These are phyloP conservation scores for Populus nigra DNA, from an alignment of 345 rosid genomes.

Conservation along the genomic window DNA sequence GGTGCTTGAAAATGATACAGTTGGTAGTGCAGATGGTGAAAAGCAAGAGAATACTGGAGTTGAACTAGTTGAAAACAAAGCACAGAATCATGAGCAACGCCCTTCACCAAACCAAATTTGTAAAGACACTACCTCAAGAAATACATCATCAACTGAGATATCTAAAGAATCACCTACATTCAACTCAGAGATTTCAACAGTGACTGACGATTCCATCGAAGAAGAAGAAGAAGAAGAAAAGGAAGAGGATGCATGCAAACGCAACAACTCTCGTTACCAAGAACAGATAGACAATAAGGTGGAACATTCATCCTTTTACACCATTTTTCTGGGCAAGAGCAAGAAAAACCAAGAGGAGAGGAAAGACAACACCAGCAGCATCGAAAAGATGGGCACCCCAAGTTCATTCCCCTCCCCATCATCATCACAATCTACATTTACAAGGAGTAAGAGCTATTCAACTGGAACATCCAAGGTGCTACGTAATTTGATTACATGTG, in stretches of 20 bases:
- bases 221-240: conserved; percentile 23
- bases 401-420: conserved; percentile 31
- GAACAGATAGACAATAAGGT: neutral
- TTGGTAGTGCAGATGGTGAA: neutral
- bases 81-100: neutral
- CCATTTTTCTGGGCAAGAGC: conserved; percentile 7
- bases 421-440: conserved; percentile 16
- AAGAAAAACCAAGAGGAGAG: neutral
- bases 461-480: conserved; percentile 43
- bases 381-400: conserved; percentile 9
- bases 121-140: neutral
- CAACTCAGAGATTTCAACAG: conserved; percentile 39
- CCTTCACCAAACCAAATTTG: neutral
- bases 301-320: neutral
- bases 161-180: conserved; percentile 34
- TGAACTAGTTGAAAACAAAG: conserved; percentile 6
- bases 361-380: neutral
- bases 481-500: conserved; percentile 48
- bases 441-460: conserved; percentile 39
- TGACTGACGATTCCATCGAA: conserved; percentile 38
- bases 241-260: conserved; percentile 19
- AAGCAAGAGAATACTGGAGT: conserved; percentile 15
- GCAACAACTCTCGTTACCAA: neutral
- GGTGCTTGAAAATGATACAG: neutral
- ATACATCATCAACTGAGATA: conserved; percentile 15